Percentiles rank a stretch among this genome's conserved stretches.
Evolutionary conservation across 257 asterid species (phyloP).

Genomic region (Capsicum chinense): DNA sequence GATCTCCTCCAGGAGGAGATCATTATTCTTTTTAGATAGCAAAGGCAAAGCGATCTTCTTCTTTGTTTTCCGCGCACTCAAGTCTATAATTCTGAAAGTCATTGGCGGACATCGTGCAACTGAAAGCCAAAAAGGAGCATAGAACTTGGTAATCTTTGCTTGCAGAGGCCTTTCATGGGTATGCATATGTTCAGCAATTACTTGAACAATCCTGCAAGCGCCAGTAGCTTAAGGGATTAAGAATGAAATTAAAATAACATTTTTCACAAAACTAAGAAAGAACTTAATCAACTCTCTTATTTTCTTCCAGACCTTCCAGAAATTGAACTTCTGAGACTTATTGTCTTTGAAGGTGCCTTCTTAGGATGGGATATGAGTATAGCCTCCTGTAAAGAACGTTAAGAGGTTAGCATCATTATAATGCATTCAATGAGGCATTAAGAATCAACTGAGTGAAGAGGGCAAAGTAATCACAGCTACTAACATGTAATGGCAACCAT

Average conservation of each 20-base stretch:
- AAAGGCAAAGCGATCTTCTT: conserved; percentile 68
- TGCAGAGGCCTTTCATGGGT: conserved; percentile 61
- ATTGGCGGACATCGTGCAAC: conserved; percentile 90
- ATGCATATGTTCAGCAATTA: conserved; percentile 79
- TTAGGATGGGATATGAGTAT: conserved; percentile 80
- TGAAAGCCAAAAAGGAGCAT: conserved; percentile 88
- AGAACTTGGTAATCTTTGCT: conserved; percentile 68
- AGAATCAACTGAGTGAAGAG: conserved; percentile 22
- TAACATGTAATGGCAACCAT: conserved; percentile 87
- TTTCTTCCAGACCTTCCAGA: conserved; percentile 77
- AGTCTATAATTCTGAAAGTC: conserved; percentile 73
- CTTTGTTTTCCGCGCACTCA: conserved; percentile 53
- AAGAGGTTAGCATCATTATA: conserved; percentile 33
- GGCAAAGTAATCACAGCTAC: conserved; percentile 35
- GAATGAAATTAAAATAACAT: conserved; percentile 22
- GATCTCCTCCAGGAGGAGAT: conserved; percentile 77
- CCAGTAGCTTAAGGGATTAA: conserved; percentile 14
- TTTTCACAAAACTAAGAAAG: conserved; percentile 26
- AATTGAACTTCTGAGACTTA: conserved; percentile 84
- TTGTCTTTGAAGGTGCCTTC: conserved; percentile 67
- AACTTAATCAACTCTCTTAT: conserved; percentile 30
- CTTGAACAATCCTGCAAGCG: conserved; percentile 78
- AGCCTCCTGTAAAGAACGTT: conserved; percentile 67
- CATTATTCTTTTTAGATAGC: conserved; percentile 57
- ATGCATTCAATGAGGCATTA: conserved; percentile 19